phyloP scores from a whole-genome alignment of 2,329 filamentous ascomycete genomes.

The Trichophyton benhamiae region DNA sequence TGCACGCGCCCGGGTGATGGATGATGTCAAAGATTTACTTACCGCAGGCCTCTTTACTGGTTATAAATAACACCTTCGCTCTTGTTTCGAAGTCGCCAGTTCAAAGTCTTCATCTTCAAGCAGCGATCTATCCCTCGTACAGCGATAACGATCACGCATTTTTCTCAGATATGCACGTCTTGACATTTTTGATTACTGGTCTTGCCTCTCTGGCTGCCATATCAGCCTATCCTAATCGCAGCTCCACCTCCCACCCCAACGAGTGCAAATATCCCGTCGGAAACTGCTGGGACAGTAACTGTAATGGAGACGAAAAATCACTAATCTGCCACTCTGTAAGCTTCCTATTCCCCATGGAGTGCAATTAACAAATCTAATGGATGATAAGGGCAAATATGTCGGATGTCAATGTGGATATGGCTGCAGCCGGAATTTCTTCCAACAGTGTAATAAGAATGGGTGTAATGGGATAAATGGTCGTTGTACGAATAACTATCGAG shows the following conservation, averaged over 20 bases:
- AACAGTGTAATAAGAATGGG: constrained; percentile 9
- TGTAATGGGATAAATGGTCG: constrained; percentile 9
- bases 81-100: not conserved
- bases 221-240: constrained; percentile 3
- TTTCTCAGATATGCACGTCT: constrained; percentile 3
- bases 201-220: constrained; percentile 3
- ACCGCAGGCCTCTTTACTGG: not conserved
- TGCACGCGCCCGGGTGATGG: not conserved
- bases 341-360: not conserved
- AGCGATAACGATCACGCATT: not conserved
- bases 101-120: not conserved
- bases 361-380: not conserved
- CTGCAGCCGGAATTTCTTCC: constrained; percentile 5
- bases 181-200: not conserved
- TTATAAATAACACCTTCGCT: not conserved
- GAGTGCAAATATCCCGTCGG: constrained; percentile 8
- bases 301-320: constrained; percentile 7
- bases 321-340: constrained; percentile 9
- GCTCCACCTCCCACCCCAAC: not conserved
- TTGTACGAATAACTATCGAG: constrained; percentile 10
- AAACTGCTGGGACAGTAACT: constrained; percentile 10
- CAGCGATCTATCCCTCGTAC: not conserved
- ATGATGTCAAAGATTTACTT: not conserved
- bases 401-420: constrained; percentile 10
- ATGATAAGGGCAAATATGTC: constrained; percentile 6